Percentiles rank a stretch among this genome's conserved stretches.
phyloP scores from a whole-genome alignment of 805 yeast species.

The Ogataea populi-albae region DNA sequence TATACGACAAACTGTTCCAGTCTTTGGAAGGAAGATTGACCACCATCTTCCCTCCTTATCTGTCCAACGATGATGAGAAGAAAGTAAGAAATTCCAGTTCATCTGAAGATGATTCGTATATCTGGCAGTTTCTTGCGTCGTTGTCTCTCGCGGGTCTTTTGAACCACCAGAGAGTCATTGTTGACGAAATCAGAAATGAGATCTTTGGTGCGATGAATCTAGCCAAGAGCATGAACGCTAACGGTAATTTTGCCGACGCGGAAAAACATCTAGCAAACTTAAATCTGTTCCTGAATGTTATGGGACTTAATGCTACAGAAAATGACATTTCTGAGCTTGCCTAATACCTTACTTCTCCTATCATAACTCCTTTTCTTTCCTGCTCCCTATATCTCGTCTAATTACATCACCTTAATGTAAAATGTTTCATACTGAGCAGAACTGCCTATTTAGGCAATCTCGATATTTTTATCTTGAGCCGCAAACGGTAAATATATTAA shows the following conservation, averaged over 20 bases:
- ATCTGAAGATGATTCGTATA: conserved; percentile 69
- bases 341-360: neutral
- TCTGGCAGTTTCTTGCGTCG: conserved; percentile 96
- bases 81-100: conserved; percentile 35
- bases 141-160: conserved; percentile 86
- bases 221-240: conserved; percentile 50
- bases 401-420: too few relatives aligned
- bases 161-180: conserved; percentile 88
- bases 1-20: conserved; percentile 80
- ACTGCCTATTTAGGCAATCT: too few relatives aligned
- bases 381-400: neutral
- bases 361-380: neutral
- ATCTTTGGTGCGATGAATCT: conserved; percentile 83
- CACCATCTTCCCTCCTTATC: conserved; percentile 74
- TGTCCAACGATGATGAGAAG: conserved; percentile 30
- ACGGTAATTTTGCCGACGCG: conserved; percentile 44
- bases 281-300: conserved; percentile 89
- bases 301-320: conserved; percentile 92
- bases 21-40: conserved; percentile 74
- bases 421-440: too few relatives aligned
- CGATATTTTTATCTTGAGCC: too few relatives aligned
- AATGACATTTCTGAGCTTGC: conserved; percentile 78
- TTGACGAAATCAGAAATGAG: conserved; percentile 90
- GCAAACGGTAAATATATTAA: too few relatives aligned
- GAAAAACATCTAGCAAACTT: conserved; percentile 64